These are phyloP conservation scores for Capsicum rhomboideum DNA, from an alignment of 257 asterid species.

Conservation along the genomic window DNA sequence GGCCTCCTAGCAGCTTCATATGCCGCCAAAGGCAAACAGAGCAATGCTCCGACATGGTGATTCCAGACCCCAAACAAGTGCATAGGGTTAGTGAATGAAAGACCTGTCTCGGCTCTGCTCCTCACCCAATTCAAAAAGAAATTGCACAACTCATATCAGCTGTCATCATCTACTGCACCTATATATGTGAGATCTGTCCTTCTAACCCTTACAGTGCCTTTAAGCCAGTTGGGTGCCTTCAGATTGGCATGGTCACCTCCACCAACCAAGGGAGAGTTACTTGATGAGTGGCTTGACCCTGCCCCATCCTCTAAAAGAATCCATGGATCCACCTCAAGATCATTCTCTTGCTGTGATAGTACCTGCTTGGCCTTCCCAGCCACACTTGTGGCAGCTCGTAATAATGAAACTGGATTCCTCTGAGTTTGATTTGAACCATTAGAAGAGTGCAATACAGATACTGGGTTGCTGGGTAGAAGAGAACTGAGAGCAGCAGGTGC, in stretches of 20 bases:
- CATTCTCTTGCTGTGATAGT: constrained; percentile 39
- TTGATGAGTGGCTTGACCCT: constrained; percentile 53
- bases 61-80: constrained; percentile 2
- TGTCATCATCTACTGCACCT: constrained; percentile 86
- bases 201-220: constrained; percentile 78
- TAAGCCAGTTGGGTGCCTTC: constrained; percentile 69
- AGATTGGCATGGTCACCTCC: constrained; percentile 55
- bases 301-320: constrained; percentile 92
- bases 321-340: constrained; percentile 68
- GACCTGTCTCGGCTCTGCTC: constrained; percentile 9
- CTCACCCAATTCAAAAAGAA: constrained; percentile 12
- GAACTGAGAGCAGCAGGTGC: constrained; percentile 53
- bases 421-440: constrained; percentile 37
- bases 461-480: constrained; percentile 62
- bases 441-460: constrained; percentile 27
- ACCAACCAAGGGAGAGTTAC: constrained; percentile 34
- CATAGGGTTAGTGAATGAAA: background rate
- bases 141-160: constrained; percentile 34
- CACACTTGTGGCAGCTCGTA: constrained; percentile 37
- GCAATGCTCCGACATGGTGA: constrained; percentile 6
- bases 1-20: constrained; percentile 31
- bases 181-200: constrained; percentile 78
- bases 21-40: constrained; percentile 17
- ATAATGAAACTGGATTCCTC: constrained; percentile 38
- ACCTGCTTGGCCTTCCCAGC: constrained; percentile 40